Base-by-base conservation (phyloP, 495 filamentous ascomycete species). In the Friedmanniomyces simplex region DNA sequence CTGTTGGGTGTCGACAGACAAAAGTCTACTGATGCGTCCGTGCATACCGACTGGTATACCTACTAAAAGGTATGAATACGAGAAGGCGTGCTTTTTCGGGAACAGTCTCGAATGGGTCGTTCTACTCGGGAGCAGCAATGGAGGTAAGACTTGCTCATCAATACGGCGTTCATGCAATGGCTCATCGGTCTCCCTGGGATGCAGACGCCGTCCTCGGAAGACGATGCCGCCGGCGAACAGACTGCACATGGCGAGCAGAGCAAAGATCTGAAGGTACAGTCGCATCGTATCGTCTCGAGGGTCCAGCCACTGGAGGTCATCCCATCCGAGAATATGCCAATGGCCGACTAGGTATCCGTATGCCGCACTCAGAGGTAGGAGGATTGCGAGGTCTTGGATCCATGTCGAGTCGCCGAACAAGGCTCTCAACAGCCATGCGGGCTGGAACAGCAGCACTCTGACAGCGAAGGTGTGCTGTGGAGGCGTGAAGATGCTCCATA, bases 11-110 rank as follows among this genome's bases (percentile, higher is more conserved):
- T 78, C 74, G 12, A 74, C 73, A 1, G 82, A 83, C 50, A 87
- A 65, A 59, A 85, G 66, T 16, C 74, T 73, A 18, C 75, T 75
- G 14, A 75, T 71, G 53, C 65, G 67, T 37, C 81, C 81, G 54
- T 73, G 73, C 71, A 77, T 82, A 16, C 74, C 79, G 37, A 89
- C 72, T 2, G 85, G 86, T 52, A 88, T 73, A 4, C 84, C 84
- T 28, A 84, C 78, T 26, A 79, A 71, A 12, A 88, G 73, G 64
- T 85, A 83, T 3, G 83, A 82, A 66, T 86, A 86, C 12, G 72
- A 74, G 65, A 88, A 87, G 0, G 72, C 73, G 62, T 87, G 82
- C 58, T 74, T 80, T 57, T 78, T 73, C 0, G 84, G 86, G 59
- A 81, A 80, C 18, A 83, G 63, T 36, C 83, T 73, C 24, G 76